Conservation (phyloP, 495 filamentous ascomycete species). For the Penicillium manginii region DNA sequence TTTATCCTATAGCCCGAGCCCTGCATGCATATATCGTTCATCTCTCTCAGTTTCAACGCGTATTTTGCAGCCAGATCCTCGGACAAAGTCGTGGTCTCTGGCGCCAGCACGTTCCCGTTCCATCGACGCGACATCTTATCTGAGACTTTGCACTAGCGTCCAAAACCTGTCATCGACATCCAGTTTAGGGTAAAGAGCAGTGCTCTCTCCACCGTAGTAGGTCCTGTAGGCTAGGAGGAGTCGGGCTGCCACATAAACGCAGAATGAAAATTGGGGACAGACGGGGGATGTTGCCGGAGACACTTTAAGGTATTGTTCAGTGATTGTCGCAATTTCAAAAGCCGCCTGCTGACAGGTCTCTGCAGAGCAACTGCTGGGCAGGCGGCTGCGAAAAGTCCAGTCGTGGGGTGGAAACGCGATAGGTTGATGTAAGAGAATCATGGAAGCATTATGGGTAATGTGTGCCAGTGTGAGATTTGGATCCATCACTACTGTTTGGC, state of each 20-base stretch:
- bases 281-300: constrained; percentile 2
- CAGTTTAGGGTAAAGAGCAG: neutral
- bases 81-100: neutral
- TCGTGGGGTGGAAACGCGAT: constrained; percentile 45
- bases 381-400: constrained; percentile 24
- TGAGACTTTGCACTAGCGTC: neutral
- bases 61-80: neutral
- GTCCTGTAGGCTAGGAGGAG: constrained; percentile 35
- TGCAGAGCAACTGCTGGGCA: constrained; percentile 39
- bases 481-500: constrained; percentile 3
- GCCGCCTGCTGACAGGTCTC: constrained; percentile 16
- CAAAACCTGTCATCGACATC: constrained; percentile 14
- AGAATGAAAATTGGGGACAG: constrained; percentile 16
- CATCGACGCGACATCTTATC: neutral
- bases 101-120: neutral
- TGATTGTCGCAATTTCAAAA: constrained; percentile 10
- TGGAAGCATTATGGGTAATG: constrained; percentile 50
- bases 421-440: constrained; percentile 48
- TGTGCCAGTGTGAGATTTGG: constrained; percentile 13
- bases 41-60: neutral
- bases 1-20: constrained; percentile 5
- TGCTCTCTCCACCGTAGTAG: neutral
- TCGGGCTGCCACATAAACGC: constrained; percentile 31
- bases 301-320: constrained; percentile 7
- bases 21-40: constrained; percentile 5